Evolutionary conservation across 805 yeast species (phyloP), one percentile per base, ranked within the genome.

Genomic region (Tetrapisispora taiwanensis): DNA sequence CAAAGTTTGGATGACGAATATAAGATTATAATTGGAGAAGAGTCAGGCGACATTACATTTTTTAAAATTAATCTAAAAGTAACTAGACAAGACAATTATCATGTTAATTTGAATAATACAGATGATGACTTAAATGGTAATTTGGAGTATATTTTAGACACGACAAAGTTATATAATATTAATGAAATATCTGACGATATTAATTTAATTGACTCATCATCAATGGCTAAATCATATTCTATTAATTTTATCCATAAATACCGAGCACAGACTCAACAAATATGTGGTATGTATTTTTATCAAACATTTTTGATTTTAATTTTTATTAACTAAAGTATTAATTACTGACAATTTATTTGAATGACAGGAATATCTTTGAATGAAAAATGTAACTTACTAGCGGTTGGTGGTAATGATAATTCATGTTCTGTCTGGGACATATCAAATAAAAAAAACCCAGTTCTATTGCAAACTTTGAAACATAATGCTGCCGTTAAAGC

Each of bases 401-500:
- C 95, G 0, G 73, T 84, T 8, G 96, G 96, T 0, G 84, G 87
- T 2, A 88, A 88, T 58, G 95, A 88, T 56, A 86, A 88, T 54
- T 67, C 76, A 15, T 84, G 90, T 46, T 72, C 84, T 0, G 67
- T 89, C 2, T 88, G 95, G 95, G 78, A 83, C 51, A 71, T 84
- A 18, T 42, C 65, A 2, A 57, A 69, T 43, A 46, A 64, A 4
- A 36, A 48, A 4, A 44, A 56, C 0, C 83, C 90, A 9, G 54
- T 44, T 19, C 52, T 75, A 39, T 62, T 66, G 47, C 76, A 71
- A 55, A 58, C 62, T 9, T 66, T 88, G 42, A 75, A 72, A 1
- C 97, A 89, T 55, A 66, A 69, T 2, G 95, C 95, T 1, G 97
- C 97, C 0, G 89, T 89, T 0, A 88, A 88, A 53, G 97, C 95